These are phyloP conservation scores for Exophiala phaeomuriformis DNA, from an alignment of 2,329 filamentous ascomycete species.

Conservation along the genomic window DNA sequence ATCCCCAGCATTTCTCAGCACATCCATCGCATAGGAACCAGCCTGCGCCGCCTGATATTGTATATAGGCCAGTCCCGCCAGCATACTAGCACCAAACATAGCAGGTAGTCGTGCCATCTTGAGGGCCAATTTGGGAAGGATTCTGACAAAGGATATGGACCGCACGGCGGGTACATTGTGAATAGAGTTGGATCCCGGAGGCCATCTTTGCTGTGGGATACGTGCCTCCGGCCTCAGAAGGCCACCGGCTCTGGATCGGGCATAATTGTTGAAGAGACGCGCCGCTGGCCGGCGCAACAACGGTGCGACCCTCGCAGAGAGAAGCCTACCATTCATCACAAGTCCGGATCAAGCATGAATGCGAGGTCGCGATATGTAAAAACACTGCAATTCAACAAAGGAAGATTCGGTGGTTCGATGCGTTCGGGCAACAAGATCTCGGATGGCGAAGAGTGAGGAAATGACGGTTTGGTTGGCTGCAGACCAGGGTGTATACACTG, in stretches of 20 bases:
- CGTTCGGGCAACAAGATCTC: background rate
- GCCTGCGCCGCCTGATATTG: conserved; percentile 91
- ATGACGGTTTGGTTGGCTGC: conserved; percentile 13
- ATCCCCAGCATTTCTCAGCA: conserved; percentile 67
- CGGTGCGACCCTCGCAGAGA: conserved; percentile 65
- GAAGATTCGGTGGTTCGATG: background rate
- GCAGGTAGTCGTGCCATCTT: conserved; percentile 85
- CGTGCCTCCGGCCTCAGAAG: conserved; percentile 60
- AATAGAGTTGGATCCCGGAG: conserved; percentile 68
- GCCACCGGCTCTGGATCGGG: conserved; percentile 57
- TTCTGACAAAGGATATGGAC: conserved; percentile 59
- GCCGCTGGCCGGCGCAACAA: conserved; percentile 53
- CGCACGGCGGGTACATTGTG: conserved; percentile 67
- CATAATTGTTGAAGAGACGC: conserved; percentile 55
- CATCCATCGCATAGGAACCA: conserved; percentile 67
- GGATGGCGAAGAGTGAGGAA: conserved; percentile 1
- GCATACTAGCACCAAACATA: conserved; percentile 79
- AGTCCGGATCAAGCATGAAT: conserved; percentile 18
- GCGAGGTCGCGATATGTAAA: background rate
- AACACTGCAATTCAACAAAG: background rate
- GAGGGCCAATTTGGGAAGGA: conserved; percentile 76
- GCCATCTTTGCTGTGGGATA: conserved; percentile 60
- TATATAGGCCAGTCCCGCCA: conserved; percentile 82
- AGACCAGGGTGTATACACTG: background rate
- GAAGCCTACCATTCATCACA: conserved; percentile 63